Evolutionary conservation across 345 rosid genomes (phyloP), one percentile per base, ranked within the genome.

Genomic region (Noccaea bulbosa): DNA sequence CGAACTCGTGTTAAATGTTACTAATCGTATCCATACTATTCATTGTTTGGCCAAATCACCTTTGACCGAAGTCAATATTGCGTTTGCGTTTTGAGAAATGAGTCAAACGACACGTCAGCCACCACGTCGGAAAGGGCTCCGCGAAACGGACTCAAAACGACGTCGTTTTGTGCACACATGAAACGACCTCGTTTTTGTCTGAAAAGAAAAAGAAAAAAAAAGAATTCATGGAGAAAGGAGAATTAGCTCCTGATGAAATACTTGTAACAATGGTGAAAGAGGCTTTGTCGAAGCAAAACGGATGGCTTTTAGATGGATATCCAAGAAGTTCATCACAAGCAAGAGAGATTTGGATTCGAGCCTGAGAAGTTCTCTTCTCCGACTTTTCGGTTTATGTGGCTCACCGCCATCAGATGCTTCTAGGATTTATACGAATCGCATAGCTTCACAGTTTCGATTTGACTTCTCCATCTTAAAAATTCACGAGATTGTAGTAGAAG

Each of bases 301-400:
- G 97, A 10, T 91, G 97, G 94, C 90, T 91, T 79, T 78, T 91
- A 74, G 97, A 91, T 86, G 94, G 97, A 69, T 91, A 85, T 22
- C 94, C 97, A 32, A 81, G 97, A 78, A 91, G 97, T 77, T 64
- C 47, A 70, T 88, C 91, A 2, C 94, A 91, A 72, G 97, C 92
- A 52, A 80, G 55, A 73, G 78, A 76, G 79, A 22, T 82, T 64
- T 62, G 87, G 89, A 12, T 71, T 88, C 70, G 62, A 65, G 70
- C 88, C 97, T 8, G n/a, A n/a, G n/a, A n/a, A n/a, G 72, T 72
- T 17, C n/a, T 20, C 10, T 30, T 48, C 72, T 62, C 69, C 62
- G 72, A 16, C 52, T 41, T 59, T 34, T 34, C 30, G 3, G 8
- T 32, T 40, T 61, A 37, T 32, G 72, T 74, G 78, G 73, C 49